Conservation (phyloP, 2,329 filamentous ascomycete genomes). For the Xylaria sp. region DNA sequence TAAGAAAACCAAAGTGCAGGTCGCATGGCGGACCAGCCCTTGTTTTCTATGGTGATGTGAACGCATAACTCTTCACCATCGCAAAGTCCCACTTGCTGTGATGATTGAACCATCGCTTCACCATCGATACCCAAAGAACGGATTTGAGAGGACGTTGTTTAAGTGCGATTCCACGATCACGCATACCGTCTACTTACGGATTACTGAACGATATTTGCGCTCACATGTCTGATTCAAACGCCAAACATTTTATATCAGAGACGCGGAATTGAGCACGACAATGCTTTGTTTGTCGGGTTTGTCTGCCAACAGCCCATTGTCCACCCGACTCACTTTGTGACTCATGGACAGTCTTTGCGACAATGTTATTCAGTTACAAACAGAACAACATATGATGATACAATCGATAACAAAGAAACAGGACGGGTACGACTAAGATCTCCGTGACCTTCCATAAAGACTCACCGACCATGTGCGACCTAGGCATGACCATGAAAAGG, state of each 20-base stretch:
- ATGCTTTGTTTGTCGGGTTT: not conserved
- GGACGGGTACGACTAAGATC: no score
- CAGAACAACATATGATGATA: not conserved
- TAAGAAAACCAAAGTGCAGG: not conserved
- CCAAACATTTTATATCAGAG: not conserved
- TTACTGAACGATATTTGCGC: not conserved
- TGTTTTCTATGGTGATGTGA: conserved; percentile 6
- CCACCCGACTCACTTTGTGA: not conserved
- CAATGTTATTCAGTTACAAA: not conserved
- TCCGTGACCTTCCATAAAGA: not conserved
- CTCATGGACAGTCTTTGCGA: not conserved
- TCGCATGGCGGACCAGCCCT: conserved; percentile 11
- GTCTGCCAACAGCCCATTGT: not conserved
- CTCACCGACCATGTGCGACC: not conserved
- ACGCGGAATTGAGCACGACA: not conserved
- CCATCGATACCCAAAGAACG: not conserved
- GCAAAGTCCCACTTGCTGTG: not conserved
- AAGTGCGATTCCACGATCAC: not conserved
- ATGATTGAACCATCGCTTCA: not conserved
- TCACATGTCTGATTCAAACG: not conserved
- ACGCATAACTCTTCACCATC: not conserved
- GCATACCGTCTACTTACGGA: not conserved
- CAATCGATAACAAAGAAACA: not conserved
- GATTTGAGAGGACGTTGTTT: not conserved
- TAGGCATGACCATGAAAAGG: not conserved